These are phyloP conservation scores for Colletotrichum sp. DNA, from an alignment of 2,329 filamentous ascomycete species.

Conservation along the genomic window DNA sequence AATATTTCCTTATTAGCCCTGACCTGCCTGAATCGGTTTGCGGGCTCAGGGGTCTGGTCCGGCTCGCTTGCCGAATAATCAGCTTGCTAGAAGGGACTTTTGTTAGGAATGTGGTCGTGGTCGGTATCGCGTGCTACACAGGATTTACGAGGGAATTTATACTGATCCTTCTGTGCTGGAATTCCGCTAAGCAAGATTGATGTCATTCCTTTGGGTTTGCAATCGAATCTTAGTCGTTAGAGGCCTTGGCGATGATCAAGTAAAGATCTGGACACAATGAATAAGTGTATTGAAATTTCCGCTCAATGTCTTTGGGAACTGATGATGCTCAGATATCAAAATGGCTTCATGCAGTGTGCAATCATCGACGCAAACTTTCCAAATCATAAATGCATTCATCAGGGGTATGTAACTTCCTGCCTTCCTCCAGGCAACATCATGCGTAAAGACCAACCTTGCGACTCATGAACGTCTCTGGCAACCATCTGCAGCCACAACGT, in stretches of 20 bases:
- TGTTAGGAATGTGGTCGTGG: accelerated
- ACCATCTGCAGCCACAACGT: conserved; percentile 33
- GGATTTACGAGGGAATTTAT: neutral
- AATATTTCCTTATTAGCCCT: neutral
- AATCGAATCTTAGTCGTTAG: accelerated
- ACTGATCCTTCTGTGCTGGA: accelerated
- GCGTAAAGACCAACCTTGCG: conserved; percentile 32
- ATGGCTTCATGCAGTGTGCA: neutral
- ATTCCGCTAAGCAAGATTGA: neutral
- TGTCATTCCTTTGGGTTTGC: neutral
- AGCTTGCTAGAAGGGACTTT: neutral
- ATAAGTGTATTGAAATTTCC: accelerated
- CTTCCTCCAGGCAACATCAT: conserved; percentile 35
- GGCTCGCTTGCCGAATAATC: neutral
- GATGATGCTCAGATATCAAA: neutral
- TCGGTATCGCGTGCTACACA: neutral
- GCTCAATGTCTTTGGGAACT: accelerated
- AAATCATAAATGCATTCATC: neutral
- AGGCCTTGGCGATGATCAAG: neutral
- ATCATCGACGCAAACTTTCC: neutral
- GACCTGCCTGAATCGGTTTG: neutral
- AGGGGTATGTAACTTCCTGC: conserved; percentile 20
- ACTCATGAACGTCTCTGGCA: conserved; percentile 28
- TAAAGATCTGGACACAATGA: neutral
- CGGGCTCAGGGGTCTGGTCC: neutral